Conservation (phyloP, 345 rosid genomes). For the Cardamine chenopodiifolia region DNA sequence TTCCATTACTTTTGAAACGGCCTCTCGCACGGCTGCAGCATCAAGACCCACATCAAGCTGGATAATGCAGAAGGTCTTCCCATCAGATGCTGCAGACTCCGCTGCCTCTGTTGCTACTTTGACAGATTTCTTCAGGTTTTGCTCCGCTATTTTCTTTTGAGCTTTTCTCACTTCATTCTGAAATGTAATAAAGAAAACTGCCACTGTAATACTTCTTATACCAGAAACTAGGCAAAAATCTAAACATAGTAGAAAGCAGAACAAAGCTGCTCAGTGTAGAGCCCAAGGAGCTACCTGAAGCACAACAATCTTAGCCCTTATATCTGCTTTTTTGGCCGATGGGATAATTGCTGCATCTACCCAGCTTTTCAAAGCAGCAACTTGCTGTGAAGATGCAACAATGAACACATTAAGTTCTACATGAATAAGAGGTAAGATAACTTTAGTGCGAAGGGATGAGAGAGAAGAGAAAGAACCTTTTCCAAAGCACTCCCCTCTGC, state of each 20-base stretch:
- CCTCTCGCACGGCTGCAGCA: slow-evolving; percentile 95
- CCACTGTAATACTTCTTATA: not conserved
- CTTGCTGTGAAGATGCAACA: slow-evolving; percentile 55
- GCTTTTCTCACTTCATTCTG: slow-evolving; percentile 77
- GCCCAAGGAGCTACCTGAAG: slow-evolving; percentile 66
- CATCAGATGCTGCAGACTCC: slow-evolving; percentile 67
- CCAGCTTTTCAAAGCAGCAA: slow-evolving; percentile 71
- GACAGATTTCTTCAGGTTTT: slow-evolving; percentile 75
- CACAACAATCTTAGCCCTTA: slow-evolving; percentile 65
- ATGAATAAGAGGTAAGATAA: not conserved
- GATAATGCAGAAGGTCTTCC: slow-evolving; percentile 72
- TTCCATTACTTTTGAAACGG: slow-evolving; percentile 73
- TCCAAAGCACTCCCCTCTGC: slow-evolving; percentile 72
- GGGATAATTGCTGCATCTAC: slow-evolving; percentile 82
- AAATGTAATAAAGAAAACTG: not conserved
- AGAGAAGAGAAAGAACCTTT: slow-evolving; percentile 55
- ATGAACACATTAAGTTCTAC: slow-evolving; percentile 11
- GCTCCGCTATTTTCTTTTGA: slow-evolving; percentile 89
- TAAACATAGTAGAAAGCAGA: not conserved
- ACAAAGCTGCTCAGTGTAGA: not conserved
- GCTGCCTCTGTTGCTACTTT: slow-evolving; percentile 61
- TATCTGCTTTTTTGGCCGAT: slow-evolving; percentile 83
- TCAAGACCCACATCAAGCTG: slow-evolving; percentile 86
- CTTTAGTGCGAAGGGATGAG: not conserved
- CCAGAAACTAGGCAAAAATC: not conserved